Percentiles rank a stretch among this genome's conserved stretches.
Evolutionary conservation across 768 basidiomycete genomes (phyloP).

Genomic region (Myochromella boudieri): DNA sequence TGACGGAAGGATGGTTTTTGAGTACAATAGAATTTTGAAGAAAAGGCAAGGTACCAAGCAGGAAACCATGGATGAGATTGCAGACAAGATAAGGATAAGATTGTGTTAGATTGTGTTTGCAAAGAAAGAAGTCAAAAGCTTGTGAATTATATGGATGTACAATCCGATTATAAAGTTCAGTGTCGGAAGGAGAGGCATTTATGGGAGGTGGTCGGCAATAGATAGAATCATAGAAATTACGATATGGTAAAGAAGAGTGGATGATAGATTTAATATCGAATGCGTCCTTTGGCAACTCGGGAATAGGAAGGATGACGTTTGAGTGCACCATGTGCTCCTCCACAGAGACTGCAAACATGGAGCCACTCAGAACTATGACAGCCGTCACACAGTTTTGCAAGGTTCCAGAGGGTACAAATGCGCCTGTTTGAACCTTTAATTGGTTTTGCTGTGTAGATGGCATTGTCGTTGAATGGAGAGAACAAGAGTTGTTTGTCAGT

Average conservation of each 20-base stretch:
- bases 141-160: conserved; percentile 16
- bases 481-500: no score
- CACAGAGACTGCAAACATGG: conserved; percentile 4
- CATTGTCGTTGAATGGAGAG: no score
- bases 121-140: conserved; percentile 9
- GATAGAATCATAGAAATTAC: not conserved
- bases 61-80: conserved; percentile 22
- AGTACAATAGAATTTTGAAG: conserved; percentile 19
- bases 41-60: conserved; percentile 20
- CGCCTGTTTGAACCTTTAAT: no score
- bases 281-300: not conserved
- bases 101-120: not conserved
- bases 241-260: no score
- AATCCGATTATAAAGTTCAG: conserved; percentile 1
- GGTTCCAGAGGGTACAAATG: no score
- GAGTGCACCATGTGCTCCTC: not conserved
- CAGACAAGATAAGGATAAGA: conserved; percentile 16
- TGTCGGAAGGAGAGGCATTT: not conserved
- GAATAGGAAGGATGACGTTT: not conserved
- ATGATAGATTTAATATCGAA: not conserved
- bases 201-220: not conserved
- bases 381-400: no score
- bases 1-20: conserved; percentile 20
- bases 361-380: not conserved
- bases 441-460: no score